A percentile compares a stretch with the other conserved stretches of the same genome.
Conservation (phyloP, 176 grass and related monocot genomes). For the Lolium multiflorum region DNA sequence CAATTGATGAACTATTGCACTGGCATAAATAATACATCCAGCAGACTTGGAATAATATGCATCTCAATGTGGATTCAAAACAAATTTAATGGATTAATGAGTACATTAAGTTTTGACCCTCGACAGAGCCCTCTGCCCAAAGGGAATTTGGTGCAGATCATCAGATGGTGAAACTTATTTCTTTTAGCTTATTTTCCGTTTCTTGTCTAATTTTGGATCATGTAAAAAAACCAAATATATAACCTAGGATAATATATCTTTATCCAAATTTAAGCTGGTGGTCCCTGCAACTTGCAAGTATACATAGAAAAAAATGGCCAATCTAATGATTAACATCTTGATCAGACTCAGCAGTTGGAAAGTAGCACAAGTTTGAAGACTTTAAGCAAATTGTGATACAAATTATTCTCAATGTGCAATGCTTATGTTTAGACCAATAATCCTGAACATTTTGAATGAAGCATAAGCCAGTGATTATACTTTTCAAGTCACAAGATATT, state of each 20-base stretch:
- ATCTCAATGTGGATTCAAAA: background rate
- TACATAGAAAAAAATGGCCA: background rate
- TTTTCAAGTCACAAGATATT: slow-evolving; percentile 3
- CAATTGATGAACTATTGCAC: slow-evolving; percentile 12
- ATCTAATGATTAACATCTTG: slow-evolving; percentile 8
- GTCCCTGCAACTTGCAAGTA: background rate
- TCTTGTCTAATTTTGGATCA: background rate
- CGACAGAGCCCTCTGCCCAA: slow-evolving; percentile 18
- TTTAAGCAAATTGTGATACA: slow-evolving; percentile 9
- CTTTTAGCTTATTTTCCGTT: background rate
- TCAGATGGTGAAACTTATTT: background rate
- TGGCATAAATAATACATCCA: slow-evolving; percentile 38
- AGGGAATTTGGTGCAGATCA: background rate
- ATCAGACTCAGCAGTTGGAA: background rate
- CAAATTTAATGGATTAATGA: slow-evolving; percentile 4
- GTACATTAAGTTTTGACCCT: slow-evolving; percentile 13
- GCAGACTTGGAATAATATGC: slow-evolving; percentile 11
- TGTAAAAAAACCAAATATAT: background rate
- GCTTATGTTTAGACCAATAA: background rate
- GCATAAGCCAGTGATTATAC: background rate
- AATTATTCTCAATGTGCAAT: slow-evolving; percentile 12
- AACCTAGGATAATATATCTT: background rate
- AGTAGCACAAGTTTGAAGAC: background rate
- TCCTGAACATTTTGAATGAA: background rate
- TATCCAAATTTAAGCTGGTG: background rate